Percentiles rank a stretch among this genome's conserved stretches.
Conservation (phyloP, 441 rosid genomes). For the Metrosideros polymorpha region DNA sequence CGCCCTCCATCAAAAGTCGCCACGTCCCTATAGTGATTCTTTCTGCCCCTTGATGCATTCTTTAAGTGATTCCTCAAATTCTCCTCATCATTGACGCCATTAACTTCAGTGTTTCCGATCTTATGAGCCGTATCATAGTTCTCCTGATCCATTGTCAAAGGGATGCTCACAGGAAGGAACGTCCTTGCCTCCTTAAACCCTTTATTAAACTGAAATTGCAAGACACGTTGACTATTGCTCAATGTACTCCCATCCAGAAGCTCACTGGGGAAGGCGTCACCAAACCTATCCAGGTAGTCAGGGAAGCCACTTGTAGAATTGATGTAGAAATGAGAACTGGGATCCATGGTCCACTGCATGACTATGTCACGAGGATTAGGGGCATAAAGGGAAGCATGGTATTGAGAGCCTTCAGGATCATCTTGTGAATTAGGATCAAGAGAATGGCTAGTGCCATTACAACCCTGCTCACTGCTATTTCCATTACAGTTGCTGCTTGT, state of each 20-base stretch:
- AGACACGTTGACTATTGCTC: slow-evolving; percentile 23
- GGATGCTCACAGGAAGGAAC: slow-evolving; percentile 29
- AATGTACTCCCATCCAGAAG: slow-evolving; percentile 26
- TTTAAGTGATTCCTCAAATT: slow-evolving; percentile 4
- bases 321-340: neutral
- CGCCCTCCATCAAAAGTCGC: slow-evolving; percentile 39
- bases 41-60: slow-evolving; percentile 29
- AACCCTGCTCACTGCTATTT: slow-evolving; percentile 16
- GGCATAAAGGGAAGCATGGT: slow-evolving; percentile 16
- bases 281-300: neutral
- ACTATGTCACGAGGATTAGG: slow-evolving; percentile 2
- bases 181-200: slow-evolving; percentile 48
- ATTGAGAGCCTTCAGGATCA: neutral
- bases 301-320: neutral
- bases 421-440: slow-evolving; percentile 7
- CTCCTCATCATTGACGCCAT: slow-evolving; percentile 7
- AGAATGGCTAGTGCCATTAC: slow-evolving; percentile 10
- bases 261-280: slow-evolving; percentile 15
- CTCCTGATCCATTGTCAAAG: slow-evolving; percentile 13
- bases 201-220: slow-evolving; percentile 39
- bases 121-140: neutral
- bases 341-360: neutral
- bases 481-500: slow-evolving; percentile 16
- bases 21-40: slow-evolving; percentile 36
- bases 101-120: neutral